Conservation (phyloP, 2,329 filamentous ascomycete genomes). For the Penicillium sp. region DNA sequence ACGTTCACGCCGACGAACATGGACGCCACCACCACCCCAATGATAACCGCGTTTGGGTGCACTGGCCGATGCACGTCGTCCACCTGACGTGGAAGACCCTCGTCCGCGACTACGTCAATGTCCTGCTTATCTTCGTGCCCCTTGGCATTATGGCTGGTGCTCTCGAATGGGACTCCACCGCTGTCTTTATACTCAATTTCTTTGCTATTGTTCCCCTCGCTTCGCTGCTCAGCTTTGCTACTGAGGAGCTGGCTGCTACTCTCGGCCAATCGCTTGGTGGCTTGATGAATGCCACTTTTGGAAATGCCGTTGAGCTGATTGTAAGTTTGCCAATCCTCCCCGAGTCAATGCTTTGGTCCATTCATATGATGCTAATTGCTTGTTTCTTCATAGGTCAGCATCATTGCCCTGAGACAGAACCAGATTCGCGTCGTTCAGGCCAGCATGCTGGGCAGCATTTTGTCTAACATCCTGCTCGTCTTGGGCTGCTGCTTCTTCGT, state of each 20-base stretch:
- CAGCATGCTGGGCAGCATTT: slow-evolving; percentile 92
- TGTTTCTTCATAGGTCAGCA: slow-evolving; percentile 65
- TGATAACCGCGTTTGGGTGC: slow-evolving; percentile 37
- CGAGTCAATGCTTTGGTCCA: not conserved
- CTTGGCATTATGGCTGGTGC: slow-evolving; percentile 61
- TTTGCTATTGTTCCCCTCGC: slow-evolving; percentile 63
- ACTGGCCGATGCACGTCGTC: slow-evolving; percentile 39
- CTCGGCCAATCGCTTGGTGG: slow-evolving; percentile 62
- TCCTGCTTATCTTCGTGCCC: slow-evolving; percentile 63
- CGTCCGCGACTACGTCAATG: slow-evolving; percentile 55
- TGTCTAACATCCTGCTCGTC: slow-evolving; percentile 89
- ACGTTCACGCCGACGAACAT: slow-evolving; percentile 15
- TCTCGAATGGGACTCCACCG: slow-evolving; percentile 56
- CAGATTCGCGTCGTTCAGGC: slow-evolving; percentile 97
- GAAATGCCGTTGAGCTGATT: slow-evolving; percentile 65
- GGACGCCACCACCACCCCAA: slow-evolving; percentile 32
- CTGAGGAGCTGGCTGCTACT: slow-evolving; percentile 60
- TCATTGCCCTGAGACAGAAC: slow-evolving; percentile 78
- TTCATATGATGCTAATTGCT: not conserved
- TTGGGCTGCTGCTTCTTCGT: slow-evolving; percentile 77
- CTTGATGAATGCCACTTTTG: slow-evolving; percentile 64
- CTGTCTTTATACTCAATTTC: slow-evolving; percentile 63
- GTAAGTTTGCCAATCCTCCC: slow-evolving; percentile 53
- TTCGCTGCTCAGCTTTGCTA: slow-evolving; percentile 61
- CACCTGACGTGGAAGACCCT: slow-evolving; percentile 46